Conservation (phyloP, 306 rosid species). For the Begonia peltatifolia region DNA sequence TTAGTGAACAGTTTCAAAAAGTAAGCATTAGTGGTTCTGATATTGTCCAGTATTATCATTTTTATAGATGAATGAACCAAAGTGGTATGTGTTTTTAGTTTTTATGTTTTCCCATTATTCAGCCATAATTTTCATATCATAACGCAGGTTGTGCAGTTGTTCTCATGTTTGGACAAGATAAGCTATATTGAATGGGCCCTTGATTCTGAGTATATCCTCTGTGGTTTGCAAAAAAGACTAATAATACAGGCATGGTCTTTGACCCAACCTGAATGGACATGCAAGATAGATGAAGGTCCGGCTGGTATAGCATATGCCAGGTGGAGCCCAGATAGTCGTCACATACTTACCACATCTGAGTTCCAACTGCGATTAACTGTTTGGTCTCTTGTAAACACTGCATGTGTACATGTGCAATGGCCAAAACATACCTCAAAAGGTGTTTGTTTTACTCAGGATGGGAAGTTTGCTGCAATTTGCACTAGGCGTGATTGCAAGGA, state of each 20-base stretch:
- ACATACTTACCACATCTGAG: slow-evolving; percentile 87
- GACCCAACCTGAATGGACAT: slow-evolving; percentile 96
- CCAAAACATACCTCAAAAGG: slow-evolving; percentile 96
- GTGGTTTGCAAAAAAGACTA: slow-evolving; percentile 83
- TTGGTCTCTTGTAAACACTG: slow-evolving; percentile 92
- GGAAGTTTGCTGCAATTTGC: slow-evolving; percentile 88
- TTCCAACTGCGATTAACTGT: slow-evolving; percentile 89
- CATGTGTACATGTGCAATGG: slow-evolving; percentile 87
- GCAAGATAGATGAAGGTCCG: slow-evolving; percentile 97
- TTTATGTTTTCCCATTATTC: too few relatives aligned
- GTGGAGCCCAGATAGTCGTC: slow-evolving; percentile 99
- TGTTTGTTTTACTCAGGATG: slow-evolving; percentile 81
- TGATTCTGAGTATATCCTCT: slow-evolving; percentile 94
- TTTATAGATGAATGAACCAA: too few relatives aligned
- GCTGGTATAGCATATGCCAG: slow-evolving; percentile 93
- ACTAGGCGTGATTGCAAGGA: slow-evolving; percentile 96
- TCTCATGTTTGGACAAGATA: slow-evolving; percentile 96
- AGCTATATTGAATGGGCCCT: slow-evolving; percentile 97
- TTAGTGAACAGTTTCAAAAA: too few relatives aligned
- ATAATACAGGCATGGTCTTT: slow-evolving; percentile 99
- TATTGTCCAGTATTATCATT: too few relatives aligned
- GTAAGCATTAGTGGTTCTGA: too few relatives aligned
- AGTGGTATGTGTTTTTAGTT: too few relatives aligned
- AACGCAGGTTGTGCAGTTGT: slow-evolving; percentile 93
- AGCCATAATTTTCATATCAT: slow-evolving; percentile 8